Evolutionary conservation across 2,329 filamentous ascomycete genomes (phyloP).

Genomic region (Aspergillus eucalypticola): DNA sequence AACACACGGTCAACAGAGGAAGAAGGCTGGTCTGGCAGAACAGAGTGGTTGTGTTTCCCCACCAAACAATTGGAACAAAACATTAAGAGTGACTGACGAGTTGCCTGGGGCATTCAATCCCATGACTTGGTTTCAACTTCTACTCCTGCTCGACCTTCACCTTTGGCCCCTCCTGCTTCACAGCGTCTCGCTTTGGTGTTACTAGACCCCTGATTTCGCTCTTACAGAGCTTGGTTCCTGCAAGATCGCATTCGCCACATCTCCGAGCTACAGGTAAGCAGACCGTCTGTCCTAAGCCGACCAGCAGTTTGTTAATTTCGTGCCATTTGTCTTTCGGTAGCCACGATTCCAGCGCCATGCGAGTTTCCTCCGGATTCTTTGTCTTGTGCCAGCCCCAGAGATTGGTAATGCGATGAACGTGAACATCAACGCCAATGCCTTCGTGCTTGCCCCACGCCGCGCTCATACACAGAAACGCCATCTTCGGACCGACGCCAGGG

Average conservation of each 20-base stretch:
- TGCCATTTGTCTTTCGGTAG: conserved; percentile 82
- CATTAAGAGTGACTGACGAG: not conserved
- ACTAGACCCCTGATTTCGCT: conserved; percentile 68
- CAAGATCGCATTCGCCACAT: conserved; percentile 85
- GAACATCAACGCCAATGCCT: conserved; percentile 91
- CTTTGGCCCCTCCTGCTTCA: conserved; percentile 16
- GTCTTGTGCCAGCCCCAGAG: conserved; percentile 90
- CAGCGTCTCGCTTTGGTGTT: conserved; percentile 43
- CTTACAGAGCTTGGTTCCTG: conserved; percentile 72
- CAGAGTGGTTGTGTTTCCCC: not conserved
- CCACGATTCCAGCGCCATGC: conserved; percentile 75
- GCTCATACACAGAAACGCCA: conserved; percentile 86
- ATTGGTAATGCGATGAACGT: conserved; percentile 93
- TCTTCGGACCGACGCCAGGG: conserved; percentile 90
- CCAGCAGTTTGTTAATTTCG: conserved; percentile 86
- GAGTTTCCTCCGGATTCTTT: conserved; percentile 78
- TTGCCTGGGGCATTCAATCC: conserved; percentile 1
- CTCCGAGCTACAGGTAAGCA: conserved; percentile 76
- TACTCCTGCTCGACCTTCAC: conserved; percentile 26
- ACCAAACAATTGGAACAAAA: not conserved
- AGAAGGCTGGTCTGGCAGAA: not conserved
- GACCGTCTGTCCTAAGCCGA: conserved; percentile 83
- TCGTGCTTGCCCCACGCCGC: conserved; percentile 69
- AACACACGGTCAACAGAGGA: not conserved
- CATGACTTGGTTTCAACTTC: not conserved